A percentile compares a stretch with the other conserved stretches of the same genome.
Evolutionary conservation across 805 yeast genomes (phyloP).

Genomic region (Priceomyces medius): DNA sequence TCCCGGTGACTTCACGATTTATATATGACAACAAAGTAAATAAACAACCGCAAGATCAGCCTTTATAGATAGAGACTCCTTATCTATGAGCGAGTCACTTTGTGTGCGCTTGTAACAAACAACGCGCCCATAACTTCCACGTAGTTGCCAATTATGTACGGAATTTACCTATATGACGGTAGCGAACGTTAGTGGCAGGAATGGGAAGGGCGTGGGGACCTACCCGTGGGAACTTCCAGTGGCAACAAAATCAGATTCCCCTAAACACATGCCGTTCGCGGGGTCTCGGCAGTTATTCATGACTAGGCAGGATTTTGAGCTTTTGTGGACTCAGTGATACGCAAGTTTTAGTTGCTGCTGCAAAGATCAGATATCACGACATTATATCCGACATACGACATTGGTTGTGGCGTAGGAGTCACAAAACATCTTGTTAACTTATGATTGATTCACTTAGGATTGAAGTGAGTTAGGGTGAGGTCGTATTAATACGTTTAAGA

Average conservation of each 20-base stretch:
- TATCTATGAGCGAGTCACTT: neutral
- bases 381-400: neutral
- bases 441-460: no score
- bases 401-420: no score
- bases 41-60: neutral
- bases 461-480: no score
- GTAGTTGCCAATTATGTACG: neutral
- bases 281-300: neutral
- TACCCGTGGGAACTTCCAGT: neutral
- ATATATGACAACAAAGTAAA: constrained; percentile 1
- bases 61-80: constrained; percentile 1
- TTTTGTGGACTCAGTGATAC: neutral
- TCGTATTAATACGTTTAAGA: no score
- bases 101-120: neutral
- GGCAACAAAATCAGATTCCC: neutral
- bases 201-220: neutral
- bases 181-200: no score
- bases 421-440: no score
- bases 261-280: no score
- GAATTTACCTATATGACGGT: neutral
- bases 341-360: neutral
- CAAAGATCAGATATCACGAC: neutral
- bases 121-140: constrained; percentile 1
- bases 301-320: no score
- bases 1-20: neutral